These are phyloP conservation scores for Daldinia grandis DNA, from an alignment of 495 filamentous ascomycete genomes.

Conservation along the genomic window DNA sequence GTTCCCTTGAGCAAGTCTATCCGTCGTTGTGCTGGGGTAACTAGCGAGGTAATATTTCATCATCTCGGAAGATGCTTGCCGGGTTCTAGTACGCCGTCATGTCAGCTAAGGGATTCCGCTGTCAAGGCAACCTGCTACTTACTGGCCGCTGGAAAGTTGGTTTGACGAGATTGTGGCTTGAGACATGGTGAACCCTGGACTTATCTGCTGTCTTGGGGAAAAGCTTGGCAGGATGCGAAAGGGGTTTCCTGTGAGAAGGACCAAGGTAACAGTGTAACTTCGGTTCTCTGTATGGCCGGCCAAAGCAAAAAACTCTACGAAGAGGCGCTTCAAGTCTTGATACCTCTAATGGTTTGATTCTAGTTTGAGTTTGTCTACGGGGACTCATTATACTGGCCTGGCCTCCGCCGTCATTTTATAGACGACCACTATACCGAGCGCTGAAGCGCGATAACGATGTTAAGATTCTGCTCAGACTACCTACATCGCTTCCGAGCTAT, in stretches of 20 bases:
- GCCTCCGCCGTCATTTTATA: constrained; percentile 23
- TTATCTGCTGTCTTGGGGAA: background rate
- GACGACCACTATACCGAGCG: constrained; percentile 3
- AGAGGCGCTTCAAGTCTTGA: background rate
- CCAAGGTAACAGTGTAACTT: background rate
- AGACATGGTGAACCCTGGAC: constrained; percentile 16
- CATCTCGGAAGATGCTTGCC: constrained; percentile 17
- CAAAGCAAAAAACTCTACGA: background rate
- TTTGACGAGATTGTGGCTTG: constrained; percentile 13
- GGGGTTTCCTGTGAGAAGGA: background rate
- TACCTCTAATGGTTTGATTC: constrained; percentile 9
- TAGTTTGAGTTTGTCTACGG: constrained; percentile 7
- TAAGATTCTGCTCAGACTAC: constrained; percentile 23
- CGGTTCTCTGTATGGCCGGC: background rate
- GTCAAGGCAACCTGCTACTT: constrained; percentile 14
- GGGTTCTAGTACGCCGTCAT: background rate
- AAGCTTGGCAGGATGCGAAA: background rate
- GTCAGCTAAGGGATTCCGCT: background rate
- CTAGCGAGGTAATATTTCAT: constrained; percentile 37
- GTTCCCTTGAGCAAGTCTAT: constrained; percentile 36
- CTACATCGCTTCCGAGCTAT: constrained; percentile 17
- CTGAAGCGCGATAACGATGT: constrained; percentile 23
- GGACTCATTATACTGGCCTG: background rate
- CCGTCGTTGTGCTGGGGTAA: constrained; percentile 32
- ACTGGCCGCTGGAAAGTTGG: constrained; percentile 24